phyloP scores from a whole-genome alignment of 495 filamentous ascomycete genomes.

The Daldinia bambusicola region DNA sequence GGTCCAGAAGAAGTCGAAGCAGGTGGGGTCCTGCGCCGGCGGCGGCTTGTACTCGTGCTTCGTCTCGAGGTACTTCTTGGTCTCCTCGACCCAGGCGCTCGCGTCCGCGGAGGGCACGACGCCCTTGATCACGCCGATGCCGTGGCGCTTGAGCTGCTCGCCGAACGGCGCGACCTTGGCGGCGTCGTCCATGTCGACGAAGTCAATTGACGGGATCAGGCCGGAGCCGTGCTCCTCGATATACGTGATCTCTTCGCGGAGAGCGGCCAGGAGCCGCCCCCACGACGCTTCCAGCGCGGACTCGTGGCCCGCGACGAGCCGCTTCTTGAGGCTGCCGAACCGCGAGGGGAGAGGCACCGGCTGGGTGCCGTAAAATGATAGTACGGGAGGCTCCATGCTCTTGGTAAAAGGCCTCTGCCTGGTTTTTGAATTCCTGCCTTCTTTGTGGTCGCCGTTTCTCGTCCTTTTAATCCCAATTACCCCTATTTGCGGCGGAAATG shows the following conservation, averaged over 20 bases:
- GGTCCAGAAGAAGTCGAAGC: constrained; percentile 95
- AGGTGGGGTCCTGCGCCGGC: constrained; percentile 70
- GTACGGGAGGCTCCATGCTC: constrained; percentile 78
- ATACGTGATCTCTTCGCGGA: constrained; percentile 67
- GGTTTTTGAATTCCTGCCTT: constrained; percentile 46
- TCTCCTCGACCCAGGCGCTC: constrained; percentile 64
- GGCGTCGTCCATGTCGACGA: constrained; percentile 64
- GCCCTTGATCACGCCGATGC: constrained; percentile 72
- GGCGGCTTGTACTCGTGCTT: constrained; percentile 63
- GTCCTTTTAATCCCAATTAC: constrained; percentile 47
- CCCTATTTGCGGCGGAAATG: constrained; percentile 27
- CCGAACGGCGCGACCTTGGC: constrained; percentile 60
- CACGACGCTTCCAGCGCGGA: constrained; percentile 73
- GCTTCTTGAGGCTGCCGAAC: constrained; percentile 79
- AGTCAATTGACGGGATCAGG: constrained; percentile 74
- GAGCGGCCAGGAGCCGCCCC: constrained; percentile 70
- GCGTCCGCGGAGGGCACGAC: constrained; percentile 70
- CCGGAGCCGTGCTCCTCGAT: constrained; percentile 59
- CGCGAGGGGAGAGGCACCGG: constrained; percentile 78
- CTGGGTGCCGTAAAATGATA: constrained; percentile 76
- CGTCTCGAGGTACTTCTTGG: constrained; percentile 70
- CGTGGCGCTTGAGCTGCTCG: constrained; percentile 69
- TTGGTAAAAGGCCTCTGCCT: constrained; percentile 45
- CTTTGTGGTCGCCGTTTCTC: constrained; percentile 46
- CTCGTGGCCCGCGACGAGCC: constrained; percentile 73